A percentile compares a stretch with the other conserved stretches of the same genome.
These are phyloP conservation scores for Tetrahymena elliotti DNA, from an alignment of 73 alveolate genomes.

Conservation along the genomic window DNA sequence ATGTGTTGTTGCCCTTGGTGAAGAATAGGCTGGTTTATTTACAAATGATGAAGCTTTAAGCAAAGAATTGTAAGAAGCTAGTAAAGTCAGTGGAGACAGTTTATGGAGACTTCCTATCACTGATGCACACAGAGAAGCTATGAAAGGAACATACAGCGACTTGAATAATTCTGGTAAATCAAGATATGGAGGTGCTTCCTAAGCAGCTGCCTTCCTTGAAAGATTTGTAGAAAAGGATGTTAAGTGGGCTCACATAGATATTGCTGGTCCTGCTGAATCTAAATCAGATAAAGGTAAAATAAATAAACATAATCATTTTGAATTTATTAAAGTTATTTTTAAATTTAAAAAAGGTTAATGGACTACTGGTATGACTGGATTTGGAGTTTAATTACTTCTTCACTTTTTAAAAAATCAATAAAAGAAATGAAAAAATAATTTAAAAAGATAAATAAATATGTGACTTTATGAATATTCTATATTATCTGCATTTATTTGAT, in stretches of 20 bases:
- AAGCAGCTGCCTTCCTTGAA: slow-evolving; percentile 76
- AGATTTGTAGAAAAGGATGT: slow-evolving; percentile 60
- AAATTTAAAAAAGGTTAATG: not conserved
- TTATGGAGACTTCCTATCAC: slow-evolving; percentile 75
- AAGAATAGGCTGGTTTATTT: slow-evolving; percentile 55
- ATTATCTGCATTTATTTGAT: too few species aligned
- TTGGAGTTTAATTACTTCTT: not conserved
- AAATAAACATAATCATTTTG: not conserved
- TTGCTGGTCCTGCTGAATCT: slow-evolving; percentile 82
- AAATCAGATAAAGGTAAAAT: slow-evolving; percentile 50
- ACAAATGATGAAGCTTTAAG: slow-evolving; percentile 58
- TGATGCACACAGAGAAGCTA: slow-evolving; percentile 61
- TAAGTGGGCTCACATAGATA: slow-evolving; percentile 86
- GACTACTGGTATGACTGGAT: not conserved
- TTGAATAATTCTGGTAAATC: slow-evolving; percentile 42
- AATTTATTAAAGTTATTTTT: not conserved
- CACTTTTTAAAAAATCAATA: not conserved
- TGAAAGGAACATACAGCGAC: slow-evolving; percentile 51
- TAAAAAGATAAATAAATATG: too few species aligned
- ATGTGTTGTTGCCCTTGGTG: slow-evolving; percentile 79
- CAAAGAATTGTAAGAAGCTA: slow-evolving; percentile 38
- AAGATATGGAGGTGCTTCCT: slow-evolving; percentile 70
- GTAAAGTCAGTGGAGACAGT: slow-evolving; percentile 58
- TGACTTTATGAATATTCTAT: too few species aligned
- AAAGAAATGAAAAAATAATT: not conserved